phyloP scores from a whole-genome alignment of 202 grass and related monocot species.

The Schoenoplectus tabernaemontani region DNA sequence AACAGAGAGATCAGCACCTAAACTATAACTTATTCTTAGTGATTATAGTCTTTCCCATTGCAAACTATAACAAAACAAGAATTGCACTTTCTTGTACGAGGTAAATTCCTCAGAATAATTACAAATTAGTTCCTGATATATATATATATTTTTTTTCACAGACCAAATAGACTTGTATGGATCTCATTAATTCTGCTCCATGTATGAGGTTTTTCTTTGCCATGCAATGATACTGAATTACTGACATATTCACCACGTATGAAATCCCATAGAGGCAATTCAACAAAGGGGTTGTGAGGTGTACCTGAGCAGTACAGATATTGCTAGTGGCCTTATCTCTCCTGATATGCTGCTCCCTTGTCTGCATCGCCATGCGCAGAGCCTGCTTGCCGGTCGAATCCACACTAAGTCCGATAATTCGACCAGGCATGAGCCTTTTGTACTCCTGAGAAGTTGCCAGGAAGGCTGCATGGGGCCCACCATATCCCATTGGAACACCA shows the following conservation, averaged over 20 bases:
- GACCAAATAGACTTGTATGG: background rate
- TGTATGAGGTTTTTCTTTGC: background rate
- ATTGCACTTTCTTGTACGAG: background rate
- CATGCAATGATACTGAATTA: too few relatives aligned
- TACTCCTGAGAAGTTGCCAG: conserved; percentile 97
- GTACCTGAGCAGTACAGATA: conserved; percentile 96
- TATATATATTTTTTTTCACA: background rate
- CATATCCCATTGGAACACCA: conserved; percentile 97
- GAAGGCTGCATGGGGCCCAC: conserved; percentile 90
- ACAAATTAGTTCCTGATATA: background rate
- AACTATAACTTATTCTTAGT: background rate
- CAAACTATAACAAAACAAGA: background rate
- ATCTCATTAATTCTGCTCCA: background rate
- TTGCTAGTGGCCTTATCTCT: conserved; percentile 99
- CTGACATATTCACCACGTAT: background rate
- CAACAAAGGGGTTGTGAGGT: conserved; percentile 24
- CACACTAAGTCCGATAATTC: conserved; percentile 87
- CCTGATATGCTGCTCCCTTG: conserved; percentile 94
- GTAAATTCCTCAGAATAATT: background rate
- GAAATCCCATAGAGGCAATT: background rate
- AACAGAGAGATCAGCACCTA: background rate
- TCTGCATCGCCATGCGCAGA: conserved; percentile 98
- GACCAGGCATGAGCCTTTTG: conserved; percentile 86
- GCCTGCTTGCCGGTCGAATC: conserved; percentile 84
- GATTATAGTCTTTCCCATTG: background rate